A percentile compares a stretch with the other conserved stretches of the same genome.
Evolutionary conservation across 2,329 filamentous ascomycete genomes (phyloP).

Genomic region (Sarocladiaceae sp.): DNA sequence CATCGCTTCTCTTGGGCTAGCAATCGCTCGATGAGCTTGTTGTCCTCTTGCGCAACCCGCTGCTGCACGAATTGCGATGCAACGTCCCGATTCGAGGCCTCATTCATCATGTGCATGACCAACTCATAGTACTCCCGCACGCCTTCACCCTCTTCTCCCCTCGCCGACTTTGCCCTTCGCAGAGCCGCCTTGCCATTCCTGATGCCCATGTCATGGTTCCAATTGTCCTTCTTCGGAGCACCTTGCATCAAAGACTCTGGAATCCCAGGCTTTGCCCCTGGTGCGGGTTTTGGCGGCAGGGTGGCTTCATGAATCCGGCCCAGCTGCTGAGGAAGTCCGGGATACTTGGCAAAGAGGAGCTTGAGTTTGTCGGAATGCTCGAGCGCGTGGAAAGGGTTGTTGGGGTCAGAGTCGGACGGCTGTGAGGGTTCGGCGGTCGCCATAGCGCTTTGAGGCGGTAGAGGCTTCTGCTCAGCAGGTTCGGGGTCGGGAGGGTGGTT

Average conservation of each 20-base stretch:
- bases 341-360: conserved; percentile 47
- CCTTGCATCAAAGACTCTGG: conserved; percentile 27
- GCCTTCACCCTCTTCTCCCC: conserved; percentile 50
- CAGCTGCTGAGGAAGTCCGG: conserved; percentile 40
- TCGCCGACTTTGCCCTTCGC: conserved; percentile 40
- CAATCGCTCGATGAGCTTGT: conserved; percentile 42
- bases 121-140: conserved; percentile 56
- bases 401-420: conserved; percentile 15
- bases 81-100: conserved; percentile 19
- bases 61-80: conserved; percentile 33
- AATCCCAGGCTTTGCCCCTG: conserved; percentile 19
- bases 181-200: conserved; percentile 49
- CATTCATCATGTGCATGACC: conserved; percentile 42
- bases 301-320: conserved; percentile 43
- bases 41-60: conserved; percentile 41
- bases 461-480: conserved; percentile 17
- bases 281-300: conserved; percentile 27
- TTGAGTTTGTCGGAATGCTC: conserved; percentile 43
- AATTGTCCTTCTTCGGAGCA: conserved; percentile 31
- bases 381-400: conserved; percentile 44
- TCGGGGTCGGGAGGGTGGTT: conserved; percentile 39
- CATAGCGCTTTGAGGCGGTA: conserved; percentile 7
- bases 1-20: conserved; percentile 37
- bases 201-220: conserved; percentile 54
- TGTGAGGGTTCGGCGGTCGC: conserved; percentile 11